Evolutionary conservation across 106 monocot species (phyloP), one percentile per base, ranked within the genome.

Genomic region (Acorus calamus): DNA sequence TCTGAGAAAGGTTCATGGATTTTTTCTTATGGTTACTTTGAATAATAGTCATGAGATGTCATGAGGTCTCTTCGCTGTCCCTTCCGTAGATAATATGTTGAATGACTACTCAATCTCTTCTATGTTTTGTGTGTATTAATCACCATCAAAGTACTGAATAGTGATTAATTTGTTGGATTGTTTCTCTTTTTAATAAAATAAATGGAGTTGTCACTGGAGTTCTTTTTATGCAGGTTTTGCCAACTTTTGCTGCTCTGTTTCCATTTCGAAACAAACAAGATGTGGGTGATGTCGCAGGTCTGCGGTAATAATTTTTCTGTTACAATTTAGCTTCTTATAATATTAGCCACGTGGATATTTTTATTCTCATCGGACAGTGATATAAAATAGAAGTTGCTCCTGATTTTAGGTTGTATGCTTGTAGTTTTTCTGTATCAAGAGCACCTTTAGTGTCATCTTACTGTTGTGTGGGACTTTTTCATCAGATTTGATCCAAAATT

Each of bases 201-300:
- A 28, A 28, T 28, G 28, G 28, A 28, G 28, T 28, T 28, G 28
- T 28, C 46, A 52, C 12, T 66, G 54, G 3, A 6, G 43, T 52
- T 41, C 12, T 13, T 57, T 44, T 5, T 4, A 66, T 83, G 71
- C 87, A 98, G 98, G 92, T 86, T 69, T 78, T 98, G 66, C 98
- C 98, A 53, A 98, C 92, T 65, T 98, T 92, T 79, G 80, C 69
- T 56, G 64, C 85, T 66, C 28, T 77, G 5, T 92, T 92, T 78
- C 80, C 79, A 47, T 83, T 69, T 54, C 69, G 68, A 47, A 84
- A 61, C 49, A 61, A 41, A 12, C 71, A 81, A 7, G 77, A 74
- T 42, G 55, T 88, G 60, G 52, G 53, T 43, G 85, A 69, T 63
- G 61, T 98, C 54, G 73, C 79, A 65, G 78, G 79, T 14, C 75